Percentiles rank a stretch among this genome's conserved stretches.
phyloP scores from a whole-genome alignment of 1,284 basidiomycete genomes.

The Volvariella surrecta region DNA sequence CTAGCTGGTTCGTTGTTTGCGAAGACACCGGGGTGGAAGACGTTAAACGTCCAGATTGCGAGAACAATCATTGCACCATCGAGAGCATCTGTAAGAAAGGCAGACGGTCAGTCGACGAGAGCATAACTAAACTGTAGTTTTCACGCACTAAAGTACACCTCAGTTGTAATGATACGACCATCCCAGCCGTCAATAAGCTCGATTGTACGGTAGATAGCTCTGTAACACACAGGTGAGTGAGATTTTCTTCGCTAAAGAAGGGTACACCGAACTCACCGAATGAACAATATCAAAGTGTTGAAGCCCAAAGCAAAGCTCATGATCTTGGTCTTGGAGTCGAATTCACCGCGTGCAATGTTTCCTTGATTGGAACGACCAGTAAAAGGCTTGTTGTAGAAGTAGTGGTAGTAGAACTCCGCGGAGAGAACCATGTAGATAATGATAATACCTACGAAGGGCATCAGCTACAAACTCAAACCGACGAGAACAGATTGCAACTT shows the following conservation, averaged over 20 bases:
- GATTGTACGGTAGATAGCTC: constrained; percentile 30
- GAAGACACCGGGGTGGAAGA: constrained; percentile 37
- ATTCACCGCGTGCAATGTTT: neutral
- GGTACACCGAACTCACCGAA: constrained; percentile 23
- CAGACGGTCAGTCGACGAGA: neutral
- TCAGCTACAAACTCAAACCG: neutral
- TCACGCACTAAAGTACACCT: constrained; percentile 29
- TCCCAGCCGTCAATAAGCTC: constrained; percentile 28
- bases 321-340: constrained; percentile 11
- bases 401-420: constrained; percentile 29
- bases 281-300: constrained; percentile 25
- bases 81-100: constrained; percentile 17
- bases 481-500: constrained; percentile 2
- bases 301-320: constrained; percentile 24
- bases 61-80: constrained; percentile 44
- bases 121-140: neutral
- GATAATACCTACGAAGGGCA: constrained; percentile 21
- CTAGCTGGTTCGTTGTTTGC: neutral
- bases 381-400: constrained; percentile 20
- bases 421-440: constrained; percentile 24
- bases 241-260: too few relatives aligned
- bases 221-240: constrained; percentile 7
- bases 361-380: neutral
- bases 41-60: constrained; percentile 43
- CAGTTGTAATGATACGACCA: constrained; percentile 25